These are phyloP conservation scores for Sugiyamaella marilandica DNA, from an alignment of 805 yeast genomes.

Conservation along the genomic window DNA sequence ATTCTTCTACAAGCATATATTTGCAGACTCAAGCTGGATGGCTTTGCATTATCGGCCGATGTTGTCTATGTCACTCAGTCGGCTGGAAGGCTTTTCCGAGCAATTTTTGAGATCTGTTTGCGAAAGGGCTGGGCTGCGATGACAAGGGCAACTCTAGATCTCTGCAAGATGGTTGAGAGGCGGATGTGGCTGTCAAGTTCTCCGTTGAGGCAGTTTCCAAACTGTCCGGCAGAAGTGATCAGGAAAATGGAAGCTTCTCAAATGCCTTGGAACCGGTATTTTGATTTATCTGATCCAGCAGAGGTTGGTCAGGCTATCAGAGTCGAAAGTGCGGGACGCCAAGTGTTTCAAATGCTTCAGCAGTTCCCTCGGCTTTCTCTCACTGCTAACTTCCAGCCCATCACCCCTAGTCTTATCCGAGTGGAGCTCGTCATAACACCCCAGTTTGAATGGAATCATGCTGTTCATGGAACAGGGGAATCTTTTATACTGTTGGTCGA, in stretches of 20 bases:
- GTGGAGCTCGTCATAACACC: slow-evolving; percentile 67
- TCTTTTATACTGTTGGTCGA: slow-evolving; percentile 69
- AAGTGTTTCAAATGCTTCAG: slow-evolving; percentile 48
- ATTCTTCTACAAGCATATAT: slow-evolving; percentile 81
- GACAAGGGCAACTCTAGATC: slow-evolving; percentile 50
- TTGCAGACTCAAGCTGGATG: slow-evolving; percentile 70
- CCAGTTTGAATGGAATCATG: slow-evolving; percentile 70
- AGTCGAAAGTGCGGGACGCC: slow-evolving; percentile 58
- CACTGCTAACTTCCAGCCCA: slow-evolving; percentile 64
- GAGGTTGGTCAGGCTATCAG: slow-evolving; percentile 80
- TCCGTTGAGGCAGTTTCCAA: slow-evolving; percentile 77
- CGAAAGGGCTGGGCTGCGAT: slow-evolving; percentile 67
- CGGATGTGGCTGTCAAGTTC: slow-evolving; percentile 82
- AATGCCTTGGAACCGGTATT: slow-evolving; percentile 77
- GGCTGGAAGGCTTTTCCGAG: slow-evolving; percentile 83
- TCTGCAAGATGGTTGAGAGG: slow-evolving; percentile 76
- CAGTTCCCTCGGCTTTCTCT: slow-evolving; percentile 69
- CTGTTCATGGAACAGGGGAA: slow-evolving; percentile 60
- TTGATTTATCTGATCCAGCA: slow-evolving; percentile 58
- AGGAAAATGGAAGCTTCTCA: slow-evolving; percentile 72
- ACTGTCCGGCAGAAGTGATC: slow-evolving; percentile 67
- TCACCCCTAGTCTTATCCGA: slow-evolving; percentile 62
- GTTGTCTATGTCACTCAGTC: slow-evolving; percentile 91
- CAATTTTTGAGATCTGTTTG: slow-evolving; percentile 73
- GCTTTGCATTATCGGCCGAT: slow-evolving; percentile 88